These are phyloP conservation scores for Podospora fimiseda DNA, from an alignment of 495 filamentous ascomycete species.

Conservation along the genomic window DNA sequence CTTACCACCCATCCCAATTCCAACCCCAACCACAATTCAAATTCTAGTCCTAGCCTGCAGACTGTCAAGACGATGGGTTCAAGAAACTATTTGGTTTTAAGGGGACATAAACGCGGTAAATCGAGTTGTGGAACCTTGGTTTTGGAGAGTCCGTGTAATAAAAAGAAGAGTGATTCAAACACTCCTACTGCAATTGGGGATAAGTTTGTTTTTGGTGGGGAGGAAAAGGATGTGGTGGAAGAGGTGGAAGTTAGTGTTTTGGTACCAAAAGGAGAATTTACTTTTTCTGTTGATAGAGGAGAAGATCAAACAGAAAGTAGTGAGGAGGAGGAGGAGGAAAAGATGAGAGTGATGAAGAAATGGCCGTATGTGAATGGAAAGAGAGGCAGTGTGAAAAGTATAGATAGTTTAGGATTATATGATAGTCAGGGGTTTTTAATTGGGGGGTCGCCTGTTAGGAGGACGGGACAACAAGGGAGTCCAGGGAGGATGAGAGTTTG, in stretches of 20 bases:
- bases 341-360: neutral
- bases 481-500: neutral
- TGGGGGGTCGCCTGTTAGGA: conserved; percentile 6
- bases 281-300: neutral
- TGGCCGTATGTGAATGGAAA: neutral
- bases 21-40: neutral
- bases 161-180: no score
- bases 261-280: conserved; percentile 2
- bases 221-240: neutral
- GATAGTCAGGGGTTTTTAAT: conserved; percentile 21
- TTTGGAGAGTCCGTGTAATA: no score
- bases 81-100: neutral
- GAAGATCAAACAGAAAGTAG: neutral
- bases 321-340: neutral
- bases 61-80: neutral
- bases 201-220: no score
- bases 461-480: no score
- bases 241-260: neutral
- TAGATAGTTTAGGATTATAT: conserved; percentile 18
- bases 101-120: neutral
- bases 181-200: no score
- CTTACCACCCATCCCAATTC: neutral
- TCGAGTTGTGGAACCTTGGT: no score
- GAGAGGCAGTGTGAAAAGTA: conserved; percentile 12
- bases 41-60: no score